A percentile compares a stretch with the other conserved stretches of the same genome.
These are phyloP conservation scores for Cymbopogon citratus DNA, from an alignment of 176 grass and related monocot genomes.

Conservation along the genomic window DNA sequence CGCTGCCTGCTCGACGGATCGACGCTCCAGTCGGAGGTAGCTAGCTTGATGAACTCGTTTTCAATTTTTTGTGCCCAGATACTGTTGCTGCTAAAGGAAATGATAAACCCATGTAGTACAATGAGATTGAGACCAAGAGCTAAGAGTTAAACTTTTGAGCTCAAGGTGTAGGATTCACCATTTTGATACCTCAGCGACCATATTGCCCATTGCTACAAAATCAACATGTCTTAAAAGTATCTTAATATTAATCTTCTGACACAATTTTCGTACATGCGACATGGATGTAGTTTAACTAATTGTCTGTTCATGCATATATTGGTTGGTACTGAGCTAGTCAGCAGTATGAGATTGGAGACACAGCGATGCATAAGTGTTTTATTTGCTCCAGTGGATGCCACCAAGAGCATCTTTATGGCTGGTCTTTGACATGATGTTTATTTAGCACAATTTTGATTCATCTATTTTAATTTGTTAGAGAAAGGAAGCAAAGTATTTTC, in stretches of 20 bases:
- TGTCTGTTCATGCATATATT: not conserved
- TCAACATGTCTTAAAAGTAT: not conserved
- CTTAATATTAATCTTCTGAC: not conserved
- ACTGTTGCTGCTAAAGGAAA: not conserved
- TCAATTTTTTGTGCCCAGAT: not conserved
- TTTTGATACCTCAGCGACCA: not conserved
- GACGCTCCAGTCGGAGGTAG: constrained; percentile 43
- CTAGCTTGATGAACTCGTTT: not conserved
- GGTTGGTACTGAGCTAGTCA: not conserved
- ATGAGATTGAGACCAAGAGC: not conserved
- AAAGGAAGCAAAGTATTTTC: not conserved
- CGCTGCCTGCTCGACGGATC: constrained; percentile 39
- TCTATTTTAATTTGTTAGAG: not conserved
- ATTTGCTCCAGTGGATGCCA: not conserved
- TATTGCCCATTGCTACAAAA: not conserved
- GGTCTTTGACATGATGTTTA: not conserved
- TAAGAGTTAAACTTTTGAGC: not conserved
- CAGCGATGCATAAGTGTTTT: not conserved
- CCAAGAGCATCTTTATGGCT: not conserved
- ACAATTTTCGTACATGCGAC: not conserved
- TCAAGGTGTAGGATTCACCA: too few relatives aligned
- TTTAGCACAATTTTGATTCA: not conserved
- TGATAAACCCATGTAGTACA: not conserved
- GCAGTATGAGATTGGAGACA: not conserved
- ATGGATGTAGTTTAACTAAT: not conserved